phyloP scores from a whole-genome alignment of 306 rosid genomes.

The Sesbania bispinosa region DNA sequence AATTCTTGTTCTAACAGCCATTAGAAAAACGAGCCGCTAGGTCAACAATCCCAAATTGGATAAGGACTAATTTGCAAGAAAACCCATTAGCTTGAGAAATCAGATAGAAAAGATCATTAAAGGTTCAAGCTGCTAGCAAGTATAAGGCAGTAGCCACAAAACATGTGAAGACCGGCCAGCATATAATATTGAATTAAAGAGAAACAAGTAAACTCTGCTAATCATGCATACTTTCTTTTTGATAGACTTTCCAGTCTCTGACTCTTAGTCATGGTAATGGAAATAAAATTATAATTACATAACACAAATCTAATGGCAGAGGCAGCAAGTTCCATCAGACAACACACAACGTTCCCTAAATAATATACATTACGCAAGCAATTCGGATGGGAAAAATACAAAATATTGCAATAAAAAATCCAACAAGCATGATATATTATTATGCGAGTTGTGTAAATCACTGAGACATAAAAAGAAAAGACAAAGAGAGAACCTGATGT shows the following conservation, averaged over 20 bases:
- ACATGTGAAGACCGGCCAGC: background rate
- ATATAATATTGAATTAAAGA: background rate
- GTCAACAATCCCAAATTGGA: too few species aligned
- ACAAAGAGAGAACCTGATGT: constrained; percentile 36
- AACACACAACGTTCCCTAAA: background rate
- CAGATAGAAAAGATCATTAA: background rate
- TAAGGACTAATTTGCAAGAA: background rate
- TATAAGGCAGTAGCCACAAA: background rate
- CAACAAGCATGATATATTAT: too few species aligned
- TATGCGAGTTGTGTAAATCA: too few species aligned
- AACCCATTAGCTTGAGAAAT: background rate
- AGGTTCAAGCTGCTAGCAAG: background rate
- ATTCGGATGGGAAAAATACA: background rate
- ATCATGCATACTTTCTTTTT: background rate
- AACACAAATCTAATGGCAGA: background rate
- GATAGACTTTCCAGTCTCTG: background rate
- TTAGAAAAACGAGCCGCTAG: background rate
- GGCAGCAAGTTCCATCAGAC: background rate
- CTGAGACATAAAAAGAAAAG: background rate
- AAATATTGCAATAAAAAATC: background rate
- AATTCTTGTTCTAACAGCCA: background rate
- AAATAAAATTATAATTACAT: background rate
- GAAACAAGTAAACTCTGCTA: background rate
- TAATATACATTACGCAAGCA: background rate
- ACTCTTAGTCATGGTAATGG: background rate